Evolutionary conservation across 352 stramenopile species (phyloP).

Genomic region (Elongisporangium prolatum): DNA sequence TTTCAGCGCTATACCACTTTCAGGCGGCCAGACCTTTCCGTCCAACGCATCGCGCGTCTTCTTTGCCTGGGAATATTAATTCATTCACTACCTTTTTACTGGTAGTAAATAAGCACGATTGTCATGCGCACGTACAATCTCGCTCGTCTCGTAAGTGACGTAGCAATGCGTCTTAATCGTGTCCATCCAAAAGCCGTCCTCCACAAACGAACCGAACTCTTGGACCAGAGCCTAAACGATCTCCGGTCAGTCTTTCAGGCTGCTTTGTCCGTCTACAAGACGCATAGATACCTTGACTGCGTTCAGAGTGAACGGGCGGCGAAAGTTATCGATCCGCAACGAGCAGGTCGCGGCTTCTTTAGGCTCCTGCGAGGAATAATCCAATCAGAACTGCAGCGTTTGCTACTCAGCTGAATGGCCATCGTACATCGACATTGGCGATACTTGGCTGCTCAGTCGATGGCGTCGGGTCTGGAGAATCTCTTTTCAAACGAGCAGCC

Average conservation of each 20-base stretch:
- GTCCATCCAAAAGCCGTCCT: conserved; percentile 86
- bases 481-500: conserved; percentile 5
- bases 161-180: conserved; percentile 86
- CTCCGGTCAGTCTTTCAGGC: conserved; percentile 1
- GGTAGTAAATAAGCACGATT: too few species aligned
- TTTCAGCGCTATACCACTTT: conserved; percentile 43
- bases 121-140: conserved; percentile 33
- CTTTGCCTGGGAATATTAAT: conserved; percentile 26
- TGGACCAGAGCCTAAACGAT: conserved; percentile 44
- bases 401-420: conserved; percentile 1
- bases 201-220: conserved; percentile 45
- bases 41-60: conserved; percentile 42
- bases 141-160: conserved; percentile 54
- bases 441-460: not conserved
- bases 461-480: not conserved
- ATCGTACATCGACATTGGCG: not conserved
- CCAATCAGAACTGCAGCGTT: not conserved
- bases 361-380: not conserved
- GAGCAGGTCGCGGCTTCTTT: conserved; percentile 9
- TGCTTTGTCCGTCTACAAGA: not conserved
- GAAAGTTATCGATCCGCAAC: conserved; percentile 71
- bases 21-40: conserved; percentile 57
- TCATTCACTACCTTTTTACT: too few species aligned
- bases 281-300: conserved; percentile 50
- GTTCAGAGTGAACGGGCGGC: conserved; percentile 69